Evolutionary conservation across 306 rosid genomes (phyloP).

Genomic region (Cucumis hystrix): DNA sequence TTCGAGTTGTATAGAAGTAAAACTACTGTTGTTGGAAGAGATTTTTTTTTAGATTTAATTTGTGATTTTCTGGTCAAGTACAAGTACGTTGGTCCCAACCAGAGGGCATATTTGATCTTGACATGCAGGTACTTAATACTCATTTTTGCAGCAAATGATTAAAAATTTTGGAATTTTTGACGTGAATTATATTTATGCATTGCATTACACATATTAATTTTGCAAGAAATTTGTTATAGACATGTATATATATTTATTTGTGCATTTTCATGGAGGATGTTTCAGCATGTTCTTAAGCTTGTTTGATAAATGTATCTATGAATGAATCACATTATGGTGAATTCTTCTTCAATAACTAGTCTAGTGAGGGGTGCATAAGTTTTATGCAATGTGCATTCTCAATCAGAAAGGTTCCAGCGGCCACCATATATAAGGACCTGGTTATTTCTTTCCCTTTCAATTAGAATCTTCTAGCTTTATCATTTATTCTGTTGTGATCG

Average conservation of each 20-base stretch:
- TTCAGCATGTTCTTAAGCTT: no score
- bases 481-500: background rate
- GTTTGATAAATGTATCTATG: no score
- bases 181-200: no score
- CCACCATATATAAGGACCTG: background rate
- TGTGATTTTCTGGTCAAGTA: constrained; percentile 76
- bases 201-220: no score
- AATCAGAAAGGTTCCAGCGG: background rate
- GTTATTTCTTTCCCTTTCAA: background rate
- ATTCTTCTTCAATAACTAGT: no score
- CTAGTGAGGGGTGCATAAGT: no score
- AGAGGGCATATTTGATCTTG: constrained; percentile 64
- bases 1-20: constrained; percentile 73
- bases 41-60: constrained; percentile 49
- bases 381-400: no score
- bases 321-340: no score
- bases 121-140: constrained; percentile 66
- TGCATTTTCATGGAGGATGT: no score
- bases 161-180: background rate
- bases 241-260: no score
- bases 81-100: constrained; percentile 87
- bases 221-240: no score
- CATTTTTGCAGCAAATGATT: background rate
- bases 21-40: constrained; percentile 47
- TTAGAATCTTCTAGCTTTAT: background rate